Percentiles rank a stretch among this genome's conserved stretches.
Conservation (phyloP, 768 basidiomycete species). For the Gautieria morchelliformis region DNA sequence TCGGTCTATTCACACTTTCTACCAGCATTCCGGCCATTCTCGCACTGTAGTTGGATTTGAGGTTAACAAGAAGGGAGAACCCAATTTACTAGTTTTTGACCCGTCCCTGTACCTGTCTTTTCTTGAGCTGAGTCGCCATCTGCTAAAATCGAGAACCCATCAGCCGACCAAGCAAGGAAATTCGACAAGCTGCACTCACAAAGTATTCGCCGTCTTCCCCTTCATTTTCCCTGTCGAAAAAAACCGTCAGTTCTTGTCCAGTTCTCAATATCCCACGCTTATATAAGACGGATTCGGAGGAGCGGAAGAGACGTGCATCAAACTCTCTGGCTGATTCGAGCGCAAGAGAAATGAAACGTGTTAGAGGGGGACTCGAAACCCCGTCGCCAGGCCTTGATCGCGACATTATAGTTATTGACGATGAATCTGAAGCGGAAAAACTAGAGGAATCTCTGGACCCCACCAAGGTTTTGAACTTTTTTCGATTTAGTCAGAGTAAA, state of each 20-base stretch:
- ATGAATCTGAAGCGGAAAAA: not conserved
- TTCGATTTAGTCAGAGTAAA: constrained; percentile 35
- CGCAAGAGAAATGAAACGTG: not conserved
- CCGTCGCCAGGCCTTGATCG: not conserved
- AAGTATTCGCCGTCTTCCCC: not conserved
- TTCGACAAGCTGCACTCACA: constrained; percentile 17
- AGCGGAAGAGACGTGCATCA: constrained; percentile 1
- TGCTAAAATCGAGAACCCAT: not conserved
- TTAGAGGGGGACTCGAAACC: constrained; percentile 2
- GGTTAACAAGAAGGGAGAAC: constrained; percentile 41
- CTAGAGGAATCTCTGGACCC: constrained; percentile 18
- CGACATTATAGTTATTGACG: constrained; percentile 8
- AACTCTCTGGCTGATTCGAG: not conserved
- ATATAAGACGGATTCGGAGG: not conserved
- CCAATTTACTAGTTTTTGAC: constrained; percentile 70
- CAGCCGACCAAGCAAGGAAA: constrained; percentile 1
- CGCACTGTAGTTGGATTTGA: constrained; percentile 81
- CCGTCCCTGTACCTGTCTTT: constrained; percentile 45
- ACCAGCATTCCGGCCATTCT: constrained; percentile 78
- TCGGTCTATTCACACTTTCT: not conserved
- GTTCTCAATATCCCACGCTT: constrained; percentile 7
- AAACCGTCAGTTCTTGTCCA: not conserved
- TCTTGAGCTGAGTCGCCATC: constrained; percentile 7
- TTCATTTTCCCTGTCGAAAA: not conserved
- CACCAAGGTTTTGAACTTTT: constrained; percentile 32